phyloP scores from a whole-genome alignment of 192 early-diverging fungal genomes.

The Coemansia javaensis region DNA sequence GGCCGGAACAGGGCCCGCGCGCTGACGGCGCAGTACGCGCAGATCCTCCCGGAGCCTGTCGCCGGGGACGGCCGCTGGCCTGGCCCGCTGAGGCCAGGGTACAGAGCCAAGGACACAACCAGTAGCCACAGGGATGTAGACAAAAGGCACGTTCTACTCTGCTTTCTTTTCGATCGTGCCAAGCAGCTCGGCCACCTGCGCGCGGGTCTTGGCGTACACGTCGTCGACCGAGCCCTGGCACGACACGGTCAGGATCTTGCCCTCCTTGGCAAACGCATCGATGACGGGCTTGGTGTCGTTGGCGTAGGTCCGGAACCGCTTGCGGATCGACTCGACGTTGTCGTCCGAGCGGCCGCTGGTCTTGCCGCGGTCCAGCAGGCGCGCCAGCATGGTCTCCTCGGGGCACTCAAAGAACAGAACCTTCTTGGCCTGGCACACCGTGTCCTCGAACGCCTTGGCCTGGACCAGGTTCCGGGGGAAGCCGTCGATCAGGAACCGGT shows the following conservation, averaged over 20 bases:
- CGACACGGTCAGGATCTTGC: constrained; percentile 75
- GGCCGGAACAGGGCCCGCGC: too few species aligned
- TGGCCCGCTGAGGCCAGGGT: too few species aligned
- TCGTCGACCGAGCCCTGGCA: constrained; percentile 60
- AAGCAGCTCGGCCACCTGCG: constrained; percentile 45
- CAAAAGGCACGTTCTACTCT: too few species aligned
- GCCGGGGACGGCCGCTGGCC: too few species aligned
- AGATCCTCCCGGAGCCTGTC: too few species aligned
- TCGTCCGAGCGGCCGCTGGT: constrained; percentile 92
- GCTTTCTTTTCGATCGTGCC: too few species aligned
- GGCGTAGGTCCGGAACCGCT: constrained; percentile 85
- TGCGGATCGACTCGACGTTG: constrained; percentile 92
- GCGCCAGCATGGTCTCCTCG: constrained; percentile 84
- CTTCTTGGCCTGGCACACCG: constrained; percentile 65
- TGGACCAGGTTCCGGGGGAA: constrained; percentile 95
- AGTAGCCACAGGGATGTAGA: too few species aligned
- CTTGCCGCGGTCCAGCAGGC: constrained; percentile 90
- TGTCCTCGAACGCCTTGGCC: constrained; percentile 88
- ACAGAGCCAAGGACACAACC: too few species aligned
- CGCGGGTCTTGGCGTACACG: constrained; percentile 63
- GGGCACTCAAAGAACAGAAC: constrained; percentile 95
- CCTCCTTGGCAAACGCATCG: constrained; percentile 65
- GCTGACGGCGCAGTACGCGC: too few species aligned
- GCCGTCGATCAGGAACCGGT: constrained; percentile 91
- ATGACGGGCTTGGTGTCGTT: constrained; percentile 90